A percentile compares a stretch with the other conserved stretches of the same genome.
phyloP scores from a whole-genome alignment of 371 early-diverging fungal species.

The Cladochytrium tenue region DNA sequence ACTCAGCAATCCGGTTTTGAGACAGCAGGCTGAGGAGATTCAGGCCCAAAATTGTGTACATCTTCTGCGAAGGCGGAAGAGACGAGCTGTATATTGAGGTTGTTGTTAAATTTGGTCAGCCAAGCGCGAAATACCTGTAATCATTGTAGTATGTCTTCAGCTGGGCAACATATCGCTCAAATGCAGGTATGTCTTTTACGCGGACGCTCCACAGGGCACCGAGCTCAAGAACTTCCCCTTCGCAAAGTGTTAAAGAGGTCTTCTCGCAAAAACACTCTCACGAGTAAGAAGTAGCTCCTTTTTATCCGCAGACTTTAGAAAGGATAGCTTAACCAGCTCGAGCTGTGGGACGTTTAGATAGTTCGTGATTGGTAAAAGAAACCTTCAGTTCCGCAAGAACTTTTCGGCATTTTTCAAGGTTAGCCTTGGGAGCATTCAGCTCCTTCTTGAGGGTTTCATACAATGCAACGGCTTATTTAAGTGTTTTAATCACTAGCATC shows the following conservation, averaged over 20 bases:
- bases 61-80: slow-evolving; percentile 76
- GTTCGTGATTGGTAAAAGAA: slow-evolving; percentile 23
- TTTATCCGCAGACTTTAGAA: slow-evolving; percentile 65
- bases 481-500: too few species aligned
- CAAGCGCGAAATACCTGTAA: slow-evolving; percentile 55
- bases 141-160: slow-evolving; percentile 87
- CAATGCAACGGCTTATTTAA: too few species aligned
- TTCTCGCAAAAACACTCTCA: slow-evolving; percentile 39
- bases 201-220: slow-evolving; percentile 88
- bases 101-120: background rate
- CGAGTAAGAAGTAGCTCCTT: slow-evolving; percentile 70
- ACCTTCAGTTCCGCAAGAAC: slow-evolving; percentile 79
- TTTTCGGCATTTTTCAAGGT: slow-evolving; percentile 72
- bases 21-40: slow-evolving; percentile 88
- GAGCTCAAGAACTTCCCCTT: slow-evolving; percentile 87
- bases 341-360: slow-evolving; percentile 47
- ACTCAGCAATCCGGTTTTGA: slow-evolving; percentile 91
- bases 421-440: slow-evolving; percentile 66
- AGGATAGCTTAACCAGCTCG: slow-evolving; percentile 71
- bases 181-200: slow-evolving; percentile 80
- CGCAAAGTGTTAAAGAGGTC: background rate
- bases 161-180: slow-evolving; percentile 94
- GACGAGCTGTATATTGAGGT: slow-evolving; percentile 34
- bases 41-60: slow-evolving; percentile 86
- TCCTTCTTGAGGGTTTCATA: slow-evolving; percentile 56